Base-by-base conservation (phyloP, 306 rosid species). In the Dalbergia cultrata region DNA sequence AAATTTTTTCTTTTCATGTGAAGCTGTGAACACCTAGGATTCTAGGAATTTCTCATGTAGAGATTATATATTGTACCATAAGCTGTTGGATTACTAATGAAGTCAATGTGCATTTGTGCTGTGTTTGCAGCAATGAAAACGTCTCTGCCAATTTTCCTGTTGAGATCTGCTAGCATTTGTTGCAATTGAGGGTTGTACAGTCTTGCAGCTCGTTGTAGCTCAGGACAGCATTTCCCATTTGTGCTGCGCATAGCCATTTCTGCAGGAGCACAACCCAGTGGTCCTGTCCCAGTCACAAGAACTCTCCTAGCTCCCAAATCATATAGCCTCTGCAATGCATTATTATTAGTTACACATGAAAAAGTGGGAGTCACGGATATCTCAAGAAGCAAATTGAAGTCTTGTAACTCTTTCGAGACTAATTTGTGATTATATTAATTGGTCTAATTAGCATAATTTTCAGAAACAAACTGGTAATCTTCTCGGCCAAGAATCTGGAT, bases 201-300 rank as follows among this genome's bases (percentile, higher is more conserved):
- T 50, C 82, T 22, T 14, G 90, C 83, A 39, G 97, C 93, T 70
- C 78, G 76, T 76, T 89, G 89, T 13, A 93, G 81, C 35, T 91
- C 90, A 1, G 64, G 39, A 2, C 91, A 82, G 69, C 97, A 89
- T 39, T 64, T n/a, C 5, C 97, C 97, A 65, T 90, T 86, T n/a
- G 45, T 80, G 45, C 82, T 9, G 1, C 83, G 81, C 72, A 0
- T 11, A 1, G 94, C 97, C 57, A 87, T 53, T 58, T 93, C 97
- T 13, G 97, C 94, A 0, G 94, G 97, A 31, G 57, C 97, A 68
- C 97, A 88, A 3, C 94, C 97, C 70, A 93, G 1, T 17, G 92
- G 93, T 59, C 97, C 92, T 0, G 94, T 88, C 0, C 97, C 96
- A 0, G 96, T 89, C 68, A 93, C 96, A 26, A 91, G 26, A 43